Percentiles rank a stretch among this genome's conserved stretches.
Evolutionary conservation across 495 filamentous ascomycete genomes (phyloP).

Genomic region (Venustampulla echinocandica): DNA sequence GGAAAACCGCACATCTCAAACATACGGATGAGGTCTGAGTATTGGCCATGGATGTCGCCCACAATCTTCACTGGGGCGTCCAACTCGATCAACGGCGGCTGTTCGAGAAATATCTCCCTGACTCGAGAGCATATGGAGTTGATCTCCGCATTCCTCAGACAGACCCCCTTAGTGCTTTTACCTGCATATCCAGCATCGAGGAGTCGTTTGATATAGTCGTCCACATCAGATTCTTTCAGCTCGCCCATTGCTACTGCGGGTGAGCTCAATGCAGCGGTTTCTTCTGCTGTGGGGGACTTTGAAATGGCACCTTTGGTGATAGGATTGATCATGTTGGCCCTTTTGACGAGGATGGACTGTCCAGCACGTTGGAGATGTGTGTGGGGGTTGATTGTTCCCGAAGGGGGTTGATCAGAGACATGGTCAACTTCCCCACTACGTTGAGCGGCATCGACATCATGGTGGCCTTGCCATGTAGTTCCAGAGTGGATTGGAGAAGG

Average conservation of each 20-base stretch:
- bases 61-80: slow-evolving; percentile 98
- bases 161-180: slow-evolving; percentile 95
- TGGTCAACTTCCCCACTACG: slow-evolving; percentile 85
- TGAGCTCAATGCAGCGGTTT: slow-evolving; percentile 22
- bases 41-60: slow-evolving; percentile 96
- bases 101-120: slow-evolving; percentile 80
- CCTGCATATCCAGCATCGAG: slow-evolving; percentile 92
- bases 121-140: slow-evolving; percentile 81
- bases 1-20: slow-evolving; percentile 99
- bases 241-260: slow-evolving; percentile 57
- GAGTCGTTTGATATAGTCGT: slow-evolving; percentile 93
- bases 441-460: slow-evolving; percentile 72
- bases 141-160: slow-evolving; percentile 96
- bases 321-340: slow-evolving; percentile 50
- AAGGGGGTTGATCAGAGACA: slow-evolving; percentile 87
- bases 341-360: slow-evolving; percentile 77
- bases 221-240: slow-evolving; percentile 83
- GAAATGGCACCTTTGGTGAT: slow-evolving; percentile 28
- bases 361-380: slow-evolving; percentile 47
- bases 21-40: slow-evolving; percentile 92
- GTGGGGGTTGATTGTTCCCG: slow-evolving; percentile 43
- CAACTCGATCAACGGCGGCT: slow-evolving; percentile 86
- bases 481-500: slow-evolving; percentile 82
- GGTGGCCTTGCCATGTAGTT: slow-evolving; percentile 65
- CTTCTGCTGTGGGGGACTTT: slow-evolving; percentile 23